Evolutionary conservation across 495 filamentous ascomycete species (phyloP).

Genomic region (Aspergillus homomorphus): DNA sequence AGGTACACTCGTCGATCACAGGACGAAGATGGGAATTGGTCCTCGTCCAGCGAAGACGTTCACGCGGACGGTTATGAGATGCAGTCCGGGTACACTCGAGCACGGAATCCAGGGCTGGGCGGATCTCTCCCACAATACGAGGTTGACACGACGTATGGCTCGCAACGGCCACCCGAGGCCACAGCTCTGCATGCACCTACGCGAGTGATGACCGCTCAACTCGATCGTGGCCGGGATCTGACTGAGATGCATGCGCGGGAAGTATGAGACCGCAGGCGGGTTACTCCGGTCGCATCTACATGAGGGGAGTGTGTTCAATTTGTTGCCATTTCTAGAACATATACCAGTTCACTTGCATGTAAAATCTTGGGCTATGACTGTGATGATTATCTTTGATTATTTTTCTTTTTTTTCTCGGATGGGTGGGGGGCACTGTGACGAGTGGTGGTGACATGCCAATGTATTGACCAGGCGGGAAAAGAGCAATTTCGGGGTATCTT

Average conservation of each 20-base stretch:
- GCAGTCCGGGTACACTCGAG: constrained; percentile 34
- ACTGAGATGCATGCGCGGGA: constrained; percentile 21
- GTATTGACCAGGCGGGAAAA: too few relatives aligned
- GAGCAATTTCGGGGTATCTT: too few relatives aligned
- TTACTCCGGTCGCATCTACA: neutral
- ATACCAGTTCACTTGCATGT: neutral
- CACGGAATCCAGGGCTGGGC: constrained; percentile 24
- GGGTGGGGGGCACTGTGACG: too few relatives aligned
- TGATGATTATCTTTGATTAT: constrained; percentile 8
- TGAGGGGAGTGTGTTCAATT: neutral
- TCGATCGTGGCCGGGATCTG: constrained; percentile 22
- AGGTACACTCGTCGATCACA: constrained; percentile 29
- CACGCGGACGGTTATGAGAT: constrained; percentile 41
- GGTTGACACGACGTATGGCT: constrained; percentile 35
- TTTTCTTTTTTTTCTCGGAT: neutral
- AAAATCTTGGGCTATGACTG: constrained; percentile 5
- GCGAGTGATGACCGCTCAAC: constrained; percentile 11
- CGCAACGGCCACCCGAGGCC: constrained; percentile 21
- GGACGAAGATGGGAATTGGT: constrained; percentile 40
- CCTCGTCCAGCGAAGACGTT: constrained; percentile 44
- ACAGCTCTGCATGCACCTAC: constrained; percentile 11
- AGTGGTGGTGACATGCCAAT: too few relatives aligned
- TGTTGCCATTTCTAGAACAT: neutral
- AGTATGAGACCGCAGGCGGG: constrained; percentile 11
- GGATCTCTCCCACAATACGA: constrained; percentile 26